Conservation (phyloP, 2,329 filamentous ascomycete genomes). For the Phyllosticta citriasiana region DNA sequence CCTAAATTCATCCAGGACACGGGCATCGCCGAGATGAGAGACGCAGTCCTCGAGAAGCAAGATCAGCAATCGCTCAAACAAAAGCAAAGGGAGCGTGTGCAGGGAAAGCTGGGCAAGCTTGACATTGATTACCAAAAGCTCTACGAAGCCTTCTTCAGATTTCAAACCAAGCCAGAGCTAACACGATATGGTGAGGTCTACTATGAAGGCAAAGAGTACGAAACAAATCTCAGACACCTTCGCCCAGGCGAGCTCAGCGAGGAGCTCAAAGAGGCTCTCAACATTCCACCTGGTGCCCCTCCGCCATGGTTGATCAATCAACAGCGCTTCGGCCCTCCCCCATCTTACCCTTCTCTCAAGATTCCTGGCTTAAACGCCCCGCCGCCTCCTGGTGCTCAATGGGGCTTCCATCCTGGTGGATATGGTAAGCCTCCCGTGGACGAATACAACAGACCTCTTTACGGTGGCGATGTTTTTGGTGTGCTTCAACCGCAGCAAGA, state of each 20-base stretch:
- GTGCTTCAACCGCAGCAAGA: conserved; percentile 53
- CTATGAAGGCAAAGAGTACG: conserved; percentile 96
- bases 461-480: conserved; percentile 91
- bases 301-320: conserved; percentile 97
- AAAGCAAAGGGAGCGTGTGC: conserved; percentile 87
- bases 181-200: conserved; percentile 98
- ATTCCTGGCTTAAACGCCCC: conserved; percentile 92
- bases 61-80: conserved; percentile 86
- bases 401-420: conserved; percentile 92
- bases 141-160: conserved; percentile 96
- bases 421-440: conserved; percentile 95
- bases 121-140: conserved; percentile 98
- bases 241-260: conserved; percentile 85
- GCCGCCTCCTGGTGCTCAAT: conserved; percentile 75
- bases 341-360: conserved; percentile 90
- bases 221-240: conserved; percentile 86
- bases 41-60: conserved; percentile 92
- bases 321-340: conserved; percentile 85
- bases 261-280: conserved; percentile 80
- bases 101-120: conserved; percentile 91
- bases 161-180: conserved; percentile 89
- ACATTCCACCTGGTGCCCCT: conserved; percentile 84
- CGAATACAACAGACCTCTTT: conserved; percentile 82
- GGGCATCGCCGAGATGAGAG: conserved; percentile 95
- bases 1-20: conserved; percentile 97